These are phyloP conservation scores for Rhinocladiella similis DNA, from an alignment of 2,329 filamentous ascomycete genomes.

Conservation along the genomic window DNA sequence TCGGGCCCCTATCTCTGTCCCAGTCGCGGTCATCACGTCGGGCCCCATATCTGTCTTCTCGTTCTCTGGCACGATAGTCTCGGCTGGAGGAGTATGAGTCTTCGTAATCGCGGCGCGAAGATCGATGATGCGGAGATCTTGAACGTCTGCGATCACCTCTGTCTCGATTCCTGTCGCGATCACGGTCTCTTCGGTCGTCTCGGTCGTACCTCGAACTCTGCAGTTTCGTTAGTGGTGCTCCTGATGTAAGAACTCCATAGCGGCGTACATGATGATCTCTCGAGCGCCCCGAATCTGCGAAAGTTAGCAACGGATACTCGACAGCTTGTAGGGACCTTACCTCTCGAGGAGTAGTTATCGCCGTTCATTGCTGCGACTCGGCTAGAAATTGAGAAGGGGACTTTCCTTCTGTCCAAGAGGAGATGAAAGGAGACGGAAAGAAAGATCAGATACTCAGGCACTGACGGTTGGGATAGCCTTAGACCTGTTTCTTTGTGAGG, in stretches of 20 bases:
- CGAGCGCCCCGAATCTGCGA: constrained; percentile 52
- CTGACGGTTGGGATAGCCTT: not conserved
- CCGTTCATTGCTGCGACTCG: constrained; percentile 70
- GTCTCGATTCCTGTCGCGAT: constrained; percentile 47
- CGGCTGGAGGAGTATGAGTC: constrained; percentile 92
- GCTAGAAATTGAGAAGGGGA: not conserved
- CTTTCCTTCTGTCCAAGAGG: not conserved
- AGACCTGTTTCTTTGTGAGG: not conserved
- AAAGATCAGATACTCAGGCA: not conserved
- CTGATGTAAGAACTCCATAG: not conserved
- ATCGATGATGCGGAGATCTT: constrained; percentile 77
- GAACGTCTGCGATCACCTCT: constrained; percentile 67
- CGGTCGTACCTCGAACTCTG: constrained; percentile 51
- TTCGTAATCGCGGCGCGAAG: constrained; percentile 69
- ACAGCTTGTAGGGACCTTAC: constrained; percentile 47
- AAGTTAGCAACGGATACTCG: constrained; percentile 33
- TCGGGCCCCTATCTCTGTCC: constrained; percentile 67
- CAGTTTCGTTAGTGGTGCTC: constrained; percentile 26
- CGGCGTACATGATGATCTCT: constrained; percentile 53
- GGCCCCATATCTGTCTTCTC: constrained; percentile 84
- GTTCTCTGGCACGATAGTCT: constrained; percentile 87
- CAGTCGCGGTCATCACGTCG: constrained; percentile 70
- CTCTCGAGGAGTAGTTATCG: constrained; percentile 77
- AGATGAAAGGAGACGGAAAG: not conserved
- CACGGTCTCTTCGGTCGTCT: constrained; percentile 46